phyloP scores from a whole-genome alignment of 805 yeast species.

The Candida dajiaensis region DNA sequence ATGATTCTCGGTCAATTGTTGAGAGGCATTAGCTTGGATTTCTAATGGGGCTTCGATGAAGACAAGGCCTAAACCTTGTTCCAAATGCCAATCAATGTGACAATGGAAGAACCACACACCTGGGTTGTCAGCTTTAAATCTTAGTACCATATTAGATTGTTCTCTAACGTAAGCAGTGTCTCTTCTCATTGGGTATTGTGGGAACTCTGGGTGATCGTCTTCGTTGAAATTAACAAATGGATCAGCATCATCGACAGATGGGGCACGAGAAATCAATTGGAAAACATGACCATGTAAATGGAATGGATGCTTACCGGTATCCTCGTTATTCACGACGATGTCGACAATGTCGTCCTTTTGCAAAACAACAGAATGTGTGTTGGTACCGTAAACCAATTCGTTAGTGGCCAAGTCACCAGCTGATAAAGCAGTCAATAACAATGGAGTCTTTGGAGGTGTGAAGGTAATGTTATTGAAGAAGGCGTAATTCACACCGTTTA shows the following conservation, averaged over 20 bases:
- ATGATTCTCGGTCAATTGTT: constrained; percentile 59
- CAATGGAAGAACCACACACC: constrained; percentile 99
- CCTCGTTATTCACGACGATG: constrained; percentile 70
- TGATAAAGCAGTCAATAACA: constrained; percentile 70
- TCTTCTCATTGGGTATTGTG: constrained; percentile 77
- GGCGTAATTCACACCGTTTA: constrained; percentile 90
- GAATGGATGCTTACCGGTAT: constrained; percentile 76
- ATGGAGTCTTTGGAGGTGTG: constrained; percentile 78
- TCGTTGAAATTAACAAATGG: constrained; percentile 52
- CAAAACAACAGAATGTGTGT: constrained; percentile 18
- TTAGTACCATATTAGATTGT: constrained; percentile 76
- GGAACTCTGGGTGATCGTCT: constrained; percentile 42
- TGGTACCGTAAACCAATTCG: constrained; percentile 58
- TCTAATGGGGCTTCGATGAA: constrained; percentile 79
- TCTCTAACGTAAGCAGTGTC: constrained; percentile 78
- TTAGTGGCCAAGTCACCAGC: constrained; percentile 58
- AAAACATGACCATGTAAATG: constrained; percentile 73
- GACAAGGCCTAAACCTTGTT: constrained; percentile 83
- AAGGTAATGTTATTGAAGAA: constrained; percentile 87
- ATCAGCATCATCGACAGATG: constrained; percentile 40
- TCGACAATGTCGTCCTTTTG: constrained; percentile 46
- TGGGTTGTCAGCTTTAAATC: constrained; percentile 91
- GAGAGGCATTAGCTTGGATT: constrained; percentile 47
- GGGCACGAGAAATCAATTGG: constrained; percentile 53
- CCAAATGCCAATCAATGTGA: constrained; percentile 97